Evolutionary conservation across 1,284 basidiomycete genomes (phyloP), one percentile per base, ranked within the genome.

Genomic region (Phlebopus sp.): DNA sequence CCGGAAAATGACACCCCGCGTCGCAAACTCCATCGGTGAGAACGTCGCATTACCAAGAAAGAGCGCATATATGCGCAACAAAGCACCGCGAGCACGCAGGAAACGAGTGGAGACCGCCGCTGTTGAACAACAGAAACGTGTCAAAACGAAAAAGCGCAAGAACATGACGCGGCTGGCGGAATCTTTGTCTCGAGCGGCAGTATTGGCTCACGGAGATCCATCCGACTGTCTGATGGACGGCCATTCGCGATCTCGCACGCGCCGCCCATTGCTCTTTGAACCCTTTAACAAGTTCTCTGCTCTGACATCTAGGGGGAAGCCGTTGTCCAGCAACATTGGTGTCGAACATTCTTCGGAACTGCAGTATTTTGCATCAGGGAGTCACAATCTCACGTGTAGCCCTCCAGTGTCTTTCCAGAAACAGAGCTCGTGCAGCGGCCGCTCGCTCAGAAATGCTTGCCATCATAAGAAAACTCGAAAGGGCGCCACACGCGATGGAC

Each of bases 261-360:
- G 61, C 0, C 61, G 55, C 11, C 63, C 63, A 29, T 45, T 64
- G 44, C 49, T 53, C 17, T 67, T 64, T 19, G 64, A 64, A 4
- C 50, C 57, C 37, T 47, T 61, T 35, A 44, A 56, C 43, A 62
- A 63, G 38, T 54, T 54, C 19, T 7, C 47, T 2, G 15, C 40
- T 7, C 48, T 47, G 3, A 9, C 19, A 25, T 34, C 36, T 6
- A 27, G 29, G 29, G 15, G 19, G 14, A 25, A n/a, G 37, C 11
- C 8, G 10, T 14, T 37, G 32, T 17, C 23, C 39, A 31, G 14
- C 3, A 21, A 2, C 15, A 27, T 10, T 19, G 9, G 7, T 4
- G 14, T 18, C 18, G 25, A 44, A 15, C 23, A 42, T 7, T 32
- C 37, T 19, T 11, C 18, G 10, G 46, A 34, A 18, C n/a, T 14